phyloP scores from a whole-genome alignment of 805 yeast species.

The Lipomyces starkeyi region DNA sequence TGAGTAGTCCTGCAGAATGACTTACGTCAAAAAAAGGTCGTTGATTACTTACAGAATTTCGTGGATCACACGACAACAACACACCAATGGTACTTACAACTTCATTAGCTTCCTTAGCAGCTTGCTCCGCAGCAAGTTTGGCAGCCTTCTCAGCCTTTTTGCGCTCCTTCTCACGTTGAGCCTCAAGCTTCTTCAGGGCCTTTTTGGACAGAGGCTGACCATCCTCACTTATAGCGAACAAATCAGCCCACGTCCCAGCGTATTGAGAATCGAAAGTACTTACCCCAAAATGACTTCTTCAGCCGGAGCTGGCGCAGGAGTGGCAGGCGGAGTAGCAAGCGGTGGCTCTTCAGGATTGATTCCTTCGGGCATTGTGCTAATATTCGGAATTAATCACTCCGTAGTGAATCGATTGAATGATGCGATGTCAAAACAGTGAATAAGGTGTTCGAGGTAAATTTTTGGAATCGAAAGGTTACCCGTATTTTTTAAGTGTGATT shows the following conservation, averaged over 20 bases:
- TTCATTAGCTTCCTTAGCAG: constrained; percentile 75
- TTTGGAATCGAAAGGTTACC: neutral
- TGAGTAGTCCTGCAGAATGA: constrained; percentile 65
- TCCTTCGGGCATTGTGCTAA: constrained; percentile 26
- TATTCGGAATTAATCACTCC: neutral
- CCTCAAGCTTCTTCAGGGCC: constrained; percentile 92
- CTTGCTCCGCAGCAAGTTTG: constrained; percentile 83
- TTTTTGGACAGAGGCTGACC: constrained; percentile 91
- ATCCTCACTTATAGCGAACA: constrained; percentile 57
- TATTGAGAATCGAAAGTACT: neutral
- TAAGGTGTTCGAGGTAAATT: neutral
- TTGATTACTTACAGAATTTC: neutral
- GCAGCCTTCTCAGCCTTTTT: constrained; percentile 94
- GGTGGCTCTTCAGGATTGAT: constrained; percentile 14
- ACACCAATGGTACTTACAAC: constrained; percentile 44
- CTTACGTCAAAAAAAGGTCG: neutral
- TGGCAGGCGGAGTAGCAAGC: constrained; percentile 20
- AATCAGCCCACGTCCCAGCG: neutral
- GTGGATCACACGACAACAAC: neutral
- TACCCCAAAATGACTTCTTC: constrained; percentile 30
- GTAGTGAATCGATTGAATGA: neutral
- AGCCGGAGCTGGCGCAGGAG: constrained; percentile 15
- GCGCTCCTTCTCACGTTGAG: constrained; percentile 87
- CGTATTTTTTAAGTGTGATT: neutral
- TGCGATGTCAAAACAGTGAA: neutral